Percentiles rank a stretch among this genome's conserved stretches.
phyloP scores from a whole-genome alignment of 2,329 filamentous ascomycete species.

The Bipolaris gigantea region DNA sequence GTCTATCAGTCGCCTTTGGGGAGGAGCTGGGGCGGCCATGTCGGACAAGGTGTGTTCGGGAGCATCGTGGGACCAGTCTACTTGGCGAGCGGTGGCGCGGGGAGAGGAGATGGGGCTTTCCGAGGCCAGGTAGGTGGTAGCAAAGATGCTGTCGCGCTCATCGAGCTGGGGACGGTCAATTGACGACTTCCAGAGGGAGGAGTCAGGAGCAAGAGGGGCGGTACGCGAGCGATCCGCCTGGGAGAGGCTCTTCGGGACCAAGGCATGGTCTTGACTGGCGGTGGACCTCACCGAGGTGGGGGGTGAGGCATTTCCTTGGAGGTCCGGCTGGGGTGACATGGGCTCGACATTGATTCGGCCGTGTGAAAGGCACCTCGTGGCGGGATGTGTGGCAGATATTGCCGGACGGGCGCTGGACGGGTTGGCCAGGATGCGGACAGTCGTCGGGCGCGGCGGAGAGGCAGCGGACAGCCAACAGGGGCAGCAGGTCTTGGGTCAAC shows the following conservation, averaged over 20 bases:
- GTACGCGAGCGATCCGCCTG: constrained; percentile 46
- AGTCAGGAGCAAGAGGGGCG: constrained; percentile 38
- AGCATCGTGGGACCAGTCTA: constrained; percentile 31
- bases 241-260: constrained; percentile 41
- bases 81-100: constrained; percentile 32
- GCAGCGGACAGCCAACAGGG: constrained; percentile 25
- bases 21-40: constrained; percentile 35
- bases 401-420: constrained; percentile 24
- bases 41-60: constrained; percentile 29
- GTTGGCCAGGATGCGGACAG: constrained; percentile 26
- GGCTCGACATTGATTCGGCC: constrained; percentile 49
- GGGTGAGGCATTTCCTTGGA: constrained; percentile 45
- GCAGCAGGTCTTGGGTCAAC: constrained; percentile 14
- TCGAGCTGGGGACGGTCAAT: constrained; percentile 57
- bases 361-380: constrained; percentile 36
- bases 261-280: constrained; percentile 20
- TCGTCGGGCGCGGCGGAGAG: constrained; percentile 26
- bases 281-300: constrained; percentile 46
- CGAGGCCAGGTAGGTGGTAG: constrained; percentile 60
- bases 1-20: constrained; percentile 39
- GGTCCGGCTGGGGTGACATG: constrained; percentile 47
- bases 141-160: constrained; percentile 66
- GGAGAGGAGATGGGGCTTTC: constrained; percentile 51
- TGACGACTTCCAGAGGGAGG: constrained; percentile 40
- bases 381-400: constrained; percentile 40